These are phyloP conservation scores for Aspergillus sp. DNA, from an alignment of 2,329 filamentous ascomycete genomes.

Conservation along the genomic window DNA sequence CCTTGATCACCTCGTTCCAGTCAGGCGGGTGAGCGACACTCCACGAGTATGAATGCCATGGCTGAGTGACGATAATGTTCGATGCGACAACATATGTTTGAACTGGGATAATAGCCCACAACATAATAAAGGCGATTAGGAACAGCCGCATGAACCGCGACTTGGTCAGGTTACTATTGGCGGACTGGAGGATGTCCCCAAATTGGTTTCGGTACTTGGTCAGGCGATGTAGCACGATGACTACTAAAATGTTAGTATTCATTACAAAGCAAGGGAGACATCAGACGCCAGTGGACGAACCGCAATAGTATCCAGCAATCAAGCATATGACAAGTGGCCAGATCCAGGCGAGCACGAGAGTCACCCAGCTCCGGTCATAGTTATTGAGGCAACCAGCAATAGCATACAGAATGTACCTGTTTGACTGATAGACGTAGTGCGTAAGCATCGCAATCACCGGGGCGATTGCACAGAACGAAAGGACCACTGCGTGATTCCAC, in stretches of 20 bases:
- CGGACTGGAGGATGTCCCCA: conserved; percentile 55
- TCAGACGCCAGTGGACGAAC: conserved; percentile 40
- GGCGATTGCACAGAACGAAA: conserved; percentile 57
- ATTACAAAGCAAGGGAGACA: background rate
- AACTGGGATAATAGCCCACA: conserved; percentile 57
- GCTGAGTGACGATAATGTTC: conserved; percentile 41
- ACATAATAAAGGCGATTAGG: conserved; percentile 55
- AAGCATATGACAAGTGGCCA: conserved; percentile 60
- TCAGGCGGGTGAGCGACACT: conserved; percentile 50
- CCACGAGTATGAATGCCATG: conserved; percentile 56
- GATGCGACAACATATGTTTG: conserved; percentile 53
- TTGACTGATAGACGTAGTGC: conserved; percentile 62
- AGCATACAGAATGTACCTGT: conserved; percentile 60
- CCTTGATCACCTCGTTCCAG: conserved; percentile 54
- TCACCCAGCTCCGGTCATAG: conserved; percentile 60
- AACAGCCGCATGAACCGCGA: conserved; percentile 62
- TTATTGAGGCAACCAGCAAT: conserved; percentile 61
- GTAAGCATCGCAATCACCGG: conserved; percentile 58
- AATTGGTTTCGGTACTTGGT: conserved; percentile 62
- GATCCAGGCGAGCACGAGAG: conserved; percentile 55
- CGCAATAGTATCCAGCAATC: conserved; percentile 58
- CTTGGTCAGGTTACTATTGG: conserved; percentile 55
- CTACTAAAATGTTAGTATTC: conserved; percentile 40
- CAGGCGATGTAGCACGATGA: conserved; percentile 62
- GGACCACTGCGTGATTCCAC: conserved; percentile 53